Evolutionary conservation across 2,329 filamentous ascomycete genomes (phyloP).

Genomic region (Venturia aucupariae): DNA sequence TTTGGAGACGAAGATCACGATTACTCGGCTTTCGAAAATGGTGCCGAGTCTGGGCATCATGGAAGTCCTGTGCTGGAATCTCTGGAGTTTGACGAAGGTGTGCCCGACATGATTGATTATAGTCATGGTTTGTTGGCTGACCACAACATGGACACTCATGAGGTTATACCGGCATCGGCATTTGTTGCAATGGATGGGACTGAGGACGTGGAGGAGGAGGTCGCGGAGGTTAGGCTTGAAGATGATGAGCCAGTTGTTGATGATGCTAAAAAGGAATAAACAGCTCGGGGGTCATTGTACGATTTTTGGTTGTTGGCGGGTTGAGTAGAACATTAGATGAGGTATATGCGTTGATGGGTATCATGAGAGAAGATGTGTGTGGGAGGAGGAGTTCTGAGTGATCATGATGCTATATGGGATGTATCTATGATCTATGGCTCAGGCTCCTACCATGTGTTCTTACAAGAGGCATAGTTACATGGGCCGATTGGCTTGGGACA

Average conservation of each 20-base stretch:
- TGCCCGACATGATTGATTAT: not conserved
- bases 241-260: not conserved
- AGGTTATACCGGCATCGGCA: not conserved
- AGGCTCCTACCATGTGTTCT: too few relatives aligned
- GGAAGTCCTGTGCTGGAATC: not conserved
- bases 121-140: not conserved
- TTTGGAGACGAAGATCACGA: not conserved
- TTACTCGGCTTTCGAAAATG: not conserved
- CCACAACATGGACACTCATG: not conserved
- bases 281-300: not conserved
- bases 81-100: not conserved
- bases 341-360: not conserved
- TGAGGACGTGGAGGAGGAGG: not conserved
- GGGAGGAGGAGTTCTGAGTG: not conserved
- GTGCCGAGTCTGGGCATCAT: not conserved
- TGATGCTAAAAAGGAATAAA: not conserved
- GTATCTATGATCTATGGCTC: too few relatives aligned
- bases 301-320: not conserved
- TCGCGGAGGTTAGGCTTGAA: not conserved
- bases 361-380: not conserved
- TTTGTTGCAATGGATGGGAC: not conserved
- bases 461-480: too few relatives aligned
- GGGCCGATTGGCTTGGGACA: too few relatives aligned
- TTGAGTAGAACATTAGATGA: not conserved
- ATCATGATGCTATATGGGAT: too few relatives aligned